phyloP scores from a whole-genome alignment of 257 asterid species.

The Solanum virginianum region DNA sequence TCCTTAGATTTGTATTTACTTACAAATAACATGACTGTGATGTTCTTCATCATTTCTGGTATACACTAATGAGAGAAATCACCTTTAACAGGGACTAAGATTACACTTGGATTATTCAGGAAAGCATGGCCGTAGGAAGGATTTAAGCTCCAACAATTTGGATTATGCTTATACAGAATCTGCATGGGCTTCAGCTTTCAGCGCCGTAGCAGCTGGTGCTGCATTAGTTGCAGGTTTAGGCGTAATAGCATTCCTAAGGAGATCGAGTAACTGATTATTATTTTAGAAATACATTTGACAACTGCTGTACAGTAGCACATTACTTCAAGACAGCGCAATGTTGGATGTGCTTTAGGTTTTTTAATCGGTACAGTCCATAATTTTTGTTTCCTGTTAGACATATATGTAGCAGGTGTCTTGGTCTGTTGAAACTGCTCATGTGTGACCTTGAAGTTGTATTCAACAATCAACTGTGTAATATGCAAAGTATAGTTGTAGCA shows the following conservation, averaged over 20 bases:
- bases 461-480: neutral
- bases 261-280: slow-evolving; percentile 23
- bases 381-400: neutral
- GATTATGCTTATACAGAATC: slow-evolving; percentile 39
- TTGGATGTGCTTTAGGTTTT: neutral
- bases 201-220: slow-evolving; percentile 79
- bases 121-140: slow-evolving; percentile 23
- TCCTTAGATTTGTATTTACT: neutral
- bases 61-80: neutral
- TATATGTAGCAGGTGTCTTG: neutral
- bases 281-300: neutral
- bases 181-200: slow-evolving; percentile 57
- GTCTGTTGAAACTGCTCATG: neutral
- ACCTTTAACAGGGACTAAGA: slow-evolving; percentile 52
- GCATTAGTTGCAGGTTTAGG: slow-evolving; percentile 80
- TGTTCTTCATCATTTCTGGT: neutral
- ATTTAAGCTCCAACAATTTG: slow-evolving; percentile 20
- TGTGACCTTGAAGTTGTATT: neutral
- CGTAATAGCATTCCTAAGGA: slow-evolving; percentile 51
- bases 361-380: neutral
- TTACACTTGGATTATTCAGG: slow-evolving; percentile 65
- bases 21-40: neutral
- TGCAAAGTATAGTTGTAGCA: neutral
- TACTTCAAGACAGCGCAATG: neutral
- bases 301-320: neutral